Base-by-base conservation (phyloP, 495 filamentous ascomycete species). In the Hyphodiscus hymeniophilus region DNA sequence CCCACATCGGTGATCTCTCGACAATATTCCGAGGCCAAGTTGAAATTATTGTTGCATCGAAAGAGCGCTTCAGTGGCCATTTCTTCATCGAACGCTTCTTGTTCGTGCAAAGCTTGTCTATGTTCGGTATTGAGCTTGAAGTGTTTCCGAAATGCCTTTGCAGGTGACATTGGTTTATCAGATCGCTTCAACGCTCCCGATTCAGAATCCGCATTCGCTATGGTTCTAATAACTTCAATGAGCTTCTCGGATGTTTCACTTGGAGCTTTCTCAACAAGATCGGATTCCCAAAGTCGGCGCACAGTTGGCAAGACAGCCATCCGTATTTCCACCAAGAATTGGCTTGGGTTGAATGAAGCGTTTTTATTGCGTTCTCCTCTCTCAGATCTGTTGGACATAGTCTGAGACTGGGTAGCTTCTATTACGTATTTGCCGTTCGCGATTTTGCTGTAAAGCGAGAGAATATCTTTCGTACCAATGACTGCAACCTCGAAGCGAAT, bases 321-420 rank as follows among this genome's bases (percentile, higher is more conserved):
- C 38, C 90, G 80, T 35, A 97, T 66, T 60, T 97, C 92, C 26
- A 99, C 83, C 10, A 95, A 60, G 47, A 97, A 85, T 58, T 97
- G 92, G 6, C 73, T 70, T 6, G 81, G 67, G 13, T 80, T 73
- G 56, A 86, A 89, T 52, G 75, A 77, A 58, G 94, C 85, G 7
- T 76, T 64, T 23, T 73, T 75, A 24, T 74, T 71, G 21, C 70
- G 70, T 30, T 77, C 73, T n/a, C n/a, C n/a, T 42, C 76, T 67
- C 18, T 80, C 72, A 24, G 72, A 72, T 18, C 62, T 58, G 5
- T 58, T 51, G 3, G 7, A 31, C 53, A 95, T 73, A 31, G 79
- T 73, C 38, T 75, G 66, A 18, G 83, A 81, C 52, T 82, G 77
- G 38, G 66, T 64, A 3, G 90, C 82, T 15, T 98, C 92, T 6